Percentiles rank a stretch among this genome's conserved stretches.
Evolutionary conservation across 75 land plant genomes (phyloP).

Genomic region (Adiantum capillusveneris): DNA sequence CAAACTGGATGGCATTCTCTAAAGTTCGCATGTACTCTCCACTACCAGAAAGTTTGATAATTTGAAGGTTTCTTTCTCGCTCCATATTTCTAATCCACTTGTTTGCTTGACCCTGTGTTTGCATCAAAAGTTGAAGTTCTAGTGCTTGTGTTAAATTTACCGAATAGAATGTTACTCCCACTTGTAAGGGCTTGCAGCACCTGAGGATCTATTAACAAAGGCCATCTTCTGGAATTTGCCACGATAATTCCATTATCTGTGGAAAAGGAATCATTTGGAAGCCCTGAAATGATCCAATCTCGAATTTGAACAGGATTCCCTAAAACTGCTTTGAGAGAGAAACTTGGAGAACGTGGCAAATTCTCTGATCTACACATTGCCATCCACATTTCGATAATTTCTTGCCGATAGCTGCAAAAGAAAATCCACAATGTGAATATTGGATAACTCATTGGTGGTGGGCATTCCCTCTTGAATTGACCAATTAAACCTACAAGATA

Average conservation of each 20-base stretch:
- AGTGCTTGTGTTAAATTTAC: no score
- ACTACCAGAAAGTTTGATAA: slow-evolving; percentile 34
- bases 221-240: slow-evolving; percentile 38
- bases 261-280: slow-evolving; percentile 36
- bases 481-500: no score
- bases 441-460: no score
- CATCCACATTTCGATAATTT: slow-evolving; percentile 29
- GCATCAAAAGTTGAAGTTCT: background rate
- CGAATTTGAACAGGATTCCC: slow-evolving; percentile 36
- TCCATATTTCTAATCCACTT: slow-evolving; percentile 45
- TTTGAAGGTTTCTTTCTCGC: slow-evolving; percentile 29
- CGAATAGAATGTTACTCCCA: no score
- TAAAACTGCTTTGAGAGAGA: slow-evolving; percentile 19
- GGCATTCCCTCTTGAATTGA: no score
- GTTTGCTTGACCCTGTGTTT: slow-evolving; percentile 35
- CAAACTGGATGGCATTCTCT: slow-evolving; percentile 43
- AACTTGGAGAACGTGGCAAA: slow-evolving; percentile 25
- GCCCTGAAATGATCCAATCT: slow-evolving; percentile 40
- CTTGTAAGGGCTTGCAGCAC: slow-evolving; percentile 2
- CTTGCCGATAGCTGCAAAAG: slow-evolving; percentile 25
- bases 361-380: slow-evolving; percentile 15
- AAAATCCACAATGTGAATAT: no score
- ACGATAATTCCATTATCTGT: slow-evolving; percentile 38
- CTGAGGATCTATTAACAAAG: slow-evolving; percentile 38
- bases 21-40: slow-evolving; percentile 31